Evolutionary conservation across 2,329 filamentous ascomycete species (phyloP), one percentile per base, ranked within the genome.

Genomic region (Sarocladium strictum): DNA sequence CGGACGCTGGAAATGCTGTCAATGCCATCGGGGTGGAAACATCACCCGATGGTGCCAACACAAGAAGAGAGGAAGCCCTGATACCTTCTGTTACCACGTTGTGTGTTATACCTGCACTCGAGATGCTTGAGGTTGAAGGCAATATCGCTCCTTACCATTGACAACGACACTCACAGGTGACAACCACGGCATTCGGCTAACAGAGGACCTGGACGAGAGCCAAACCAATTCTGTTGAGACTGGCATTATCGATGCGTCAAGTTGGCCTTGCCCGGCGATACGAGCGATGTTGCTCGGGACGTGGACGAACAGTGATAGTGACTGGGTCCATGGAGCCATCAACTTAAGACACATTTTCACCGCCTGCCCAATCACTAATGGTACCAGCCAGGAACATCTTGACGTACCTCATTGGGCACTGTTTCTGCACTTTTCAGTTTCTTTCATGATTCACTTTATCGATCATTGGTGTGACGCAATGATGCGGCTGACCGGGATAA

Each of bases 61-160:
- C 57, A 71, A 66, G 53, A 72, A 74, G 70, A 69, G 66, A 53
- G 69, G 68, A 12, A 73, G 74, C 57, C 74, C 76, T 10, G 73
- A 80, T 58, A 76, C 74, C 1, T 74, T 79, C 43, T 81, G 77
- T 63, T 78, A 78, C 58, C 78, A 81, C 56, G 64, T 66, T n/a
- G 71, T 78, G 52, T 81, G 78, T 60, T 63, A 67, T 37, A 60
- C 59, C 3, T 80, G 77, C 57, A 66, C 64, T 43, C 57, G 69
- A 11, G 73, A 77, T 55, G 29, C 32, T 23, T 50, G 51, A 51
- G 17, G 3, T 7, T 23, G 4, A 11, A 12, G 23, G 6, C 40
- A 19, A 6, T n/a, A 38, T 38, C 12, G 6, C n/a, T 19, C 9
- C n/a, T 38, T 32, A 7, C 29, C 29, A 6, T 12, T 32, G 29